A percentile compares a stretch with the other conserved stretches of the same genome.
Conservation (phyloP, 306 rosid species). For the Parietaria judaica region DNA sequence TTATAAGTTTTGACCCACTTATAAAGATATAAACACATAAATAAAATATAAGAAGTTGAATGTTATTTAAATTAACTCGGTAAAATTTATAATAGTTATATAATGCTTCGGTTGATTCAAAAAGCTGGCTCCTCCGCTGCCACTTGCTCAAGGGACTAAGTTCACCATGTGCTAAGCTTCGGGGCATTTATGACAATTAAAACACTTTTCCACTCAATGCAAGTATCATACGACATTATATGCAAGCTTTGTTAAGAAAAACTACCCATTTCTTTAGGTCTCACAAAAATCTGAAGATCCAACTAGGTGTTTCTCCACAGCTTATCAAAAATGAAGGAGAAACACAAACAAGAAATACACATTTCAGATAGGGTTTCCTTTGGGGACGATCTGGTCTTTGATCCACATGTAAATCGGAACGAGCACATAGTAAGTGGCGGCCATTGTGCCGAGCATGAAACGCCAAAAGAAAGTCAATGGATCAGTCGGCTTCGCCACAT, state of each 20-base stretch:
- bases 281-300: neutral
- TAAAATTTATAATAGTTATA: too few species aligned
- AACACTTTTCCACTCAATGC: too few species aligned
- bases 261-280: neutral
- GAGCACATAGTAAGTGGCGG: slow-evolving; percentile 68
- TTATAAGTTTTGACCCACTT: too few species aligned
- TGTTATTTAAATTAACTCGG: too few species aligned
- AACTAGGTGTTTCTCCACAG: neutral
- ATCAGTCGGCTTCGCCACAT: slow-evolving; percentile 54
- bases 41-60: too few species aligned
- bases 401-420: slow-evolving; percentile 93
- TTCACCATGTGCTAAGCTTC: too few species aligned
- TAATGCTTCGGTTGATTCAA: too few species aligned
- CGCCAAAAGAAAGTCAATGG: slow-evolving; percentile 46
- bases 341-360: neutral
- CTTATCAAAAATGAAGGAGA: neutral
- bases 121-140: too few species aligned
- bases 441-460: slow-evolving; percentile 61
- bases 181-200: too few species aligned
- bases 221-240: too few species aligned
- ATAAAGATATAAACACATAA: too few species aligned
- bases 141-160: too few species aligned
- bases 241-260: neutral
- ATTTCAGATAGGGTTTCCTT: slow-evolving; percentile 54
- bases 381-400: slow-evolving; percentile 77